These are phyloP conservation scores for Diaporthe humulicola DNA, from an alignment of 2,329 filamentous ascomycete species.

Conservation along the genomic window DNA sequence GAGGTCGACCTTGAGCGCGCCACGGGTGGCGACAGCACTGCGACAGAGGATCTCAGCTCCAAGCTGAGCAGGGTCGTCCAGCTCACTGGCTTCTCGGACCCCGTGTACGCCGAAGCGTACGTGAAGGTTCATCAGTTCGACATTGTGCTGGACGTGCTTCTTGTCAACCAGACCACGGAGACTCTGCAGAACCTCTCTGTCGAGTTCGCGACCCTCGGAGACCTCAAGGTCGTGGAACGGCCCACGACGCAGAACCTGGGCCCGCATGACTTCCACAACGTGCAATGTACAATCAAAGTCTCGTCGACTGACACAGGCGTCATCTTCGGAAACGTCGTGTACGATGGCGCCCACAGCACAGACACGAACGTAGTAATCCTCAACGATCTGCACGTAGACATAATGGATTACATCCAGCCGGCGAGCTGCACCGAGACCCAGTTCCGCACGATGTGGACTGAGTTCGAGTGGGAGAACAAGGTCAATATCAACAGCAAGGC, in stretches of 20 bases:
- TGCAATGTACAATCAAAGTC: conserved; percentile 98
- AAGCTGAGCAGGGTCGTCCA: conserved; percentile 98
- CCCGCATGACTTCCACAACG: conserved; percentile 96
- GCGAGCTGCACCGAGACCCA: conserved; percentile 97
- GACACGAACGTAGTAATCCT: conserved; percentile 98
- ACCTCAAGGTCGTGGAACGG: conserved; percentile 97
- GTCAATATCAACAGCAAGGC: conserved; percentile 99
- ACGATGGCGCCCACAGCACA: conserved; percentile 91
- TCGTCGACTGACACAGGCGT: conserved; percentile 98
- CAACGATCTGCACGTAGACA: conserved; percentile 97
- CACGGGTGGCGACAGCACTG: conserved; percentile 86
- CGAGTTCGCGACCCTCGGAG: conserved; percentile 97
- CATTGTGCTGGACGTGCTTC: conserved; percentile 93
- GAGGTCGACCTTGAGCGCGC: conserved; percentile 93
- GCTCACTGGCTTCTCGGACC: conserved; percentile 96
- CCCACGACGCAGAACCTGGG: conserved; percentile 96
- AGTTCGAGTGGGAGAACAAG: conserved; percentile 99
- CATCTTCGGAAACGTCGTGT: conserved; percentile 98
- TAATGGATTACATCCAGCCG: conserved; percentile 99
- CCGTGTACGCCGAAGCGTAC: conserved; percentile 98
- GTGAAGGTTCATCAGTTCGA: conserved; percentile 99
- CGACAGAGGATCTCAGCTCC: conserved; percentile 86
- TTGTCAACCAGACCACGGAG: conserved; percentile 97
- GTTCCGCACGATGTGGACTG: conserved; percentile 99
- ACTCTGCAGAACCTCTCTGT: conserved; percentile 97